phyloP scores from a whole-genome alignment of 2,329 filamentous ascomycete species.

The Xylariaceae sp. region DNA sequence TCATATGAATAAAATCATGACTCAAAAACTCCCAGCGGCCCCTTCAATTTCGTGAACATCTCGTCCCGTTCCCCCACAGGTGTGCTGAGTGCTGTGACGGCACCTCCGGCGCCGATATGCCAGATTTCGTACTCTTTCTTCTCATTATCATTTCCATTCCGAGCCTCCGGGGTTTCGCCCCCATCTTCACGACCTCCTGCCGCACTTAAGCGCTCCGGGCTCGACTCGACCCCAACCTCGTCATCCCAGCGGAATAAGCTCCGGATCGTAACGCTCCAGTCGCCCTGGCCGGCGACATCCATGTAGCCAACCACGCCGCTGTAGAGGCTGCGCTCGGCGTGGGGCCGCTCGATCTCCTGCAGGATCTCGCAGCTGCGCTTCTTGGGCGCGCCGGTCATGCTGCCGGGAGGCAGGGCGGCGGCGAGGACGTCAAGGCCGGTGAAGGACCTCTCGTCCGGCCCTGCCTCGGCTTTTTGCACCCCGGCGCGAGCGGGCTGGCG shows the following conservation, averaged over 20 bases:
- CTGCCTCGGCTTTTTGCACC: too few relatives aligned
- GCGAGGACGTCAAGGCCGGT: slow-evolving; percentile 74
- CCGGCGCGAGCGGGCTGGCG: too few relatives aligned
- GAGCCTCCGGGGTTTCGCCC: too few relatives aligned
- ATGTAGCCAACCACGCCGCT: slow-evolving; percentile 88
- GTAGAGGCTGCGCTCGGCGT: slow-evolving; percentile 68
- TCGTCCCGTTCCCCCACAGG: slow-evolving; percentile 80
- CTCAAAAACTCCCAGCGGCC: slow-evolving; percentile 49
- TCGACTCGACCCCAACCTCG: slow-evolving; percentile 41
- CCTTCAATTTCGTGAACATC: slow-evolving; percentile 74
- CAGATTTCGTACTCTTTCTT: slow-evolving; percentile 53
- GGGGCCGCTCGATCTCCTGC: slow-evolving; percentile 23
- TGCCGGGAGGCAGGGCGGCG: slow-evolving; percentile 77
- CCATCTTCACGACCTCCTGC: neutral
- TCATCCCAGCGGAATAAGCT: slow-evolving; percentile 72
- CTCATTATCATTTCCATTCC: too few relatives aligned
- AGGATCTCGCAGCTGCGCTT: slow-evolving; percentile 86
- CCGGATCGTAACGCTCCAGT: slow-evolving; percentile 89
- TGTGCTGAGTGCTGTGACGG: slow-evolving; percentile 80
- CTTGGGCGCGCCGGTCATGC: slow-evolving; percentile 96
- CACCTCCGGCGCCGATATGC: slow-evolving; percentile 85
- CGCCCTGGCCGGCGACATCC: slow-evolving; percentile 77
- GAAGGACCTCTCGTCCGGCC: slow-evolving; percentile 19
- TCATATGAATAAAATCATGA: too few relatives aligned
- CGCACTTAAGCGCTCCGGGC: slow-evolving; percentile 1